Evolutionary conservation across 805 yeast genomes (phyloP), one percentile per base, ranked within the genome.

Genomic region (Candida railenensis): DNA sequence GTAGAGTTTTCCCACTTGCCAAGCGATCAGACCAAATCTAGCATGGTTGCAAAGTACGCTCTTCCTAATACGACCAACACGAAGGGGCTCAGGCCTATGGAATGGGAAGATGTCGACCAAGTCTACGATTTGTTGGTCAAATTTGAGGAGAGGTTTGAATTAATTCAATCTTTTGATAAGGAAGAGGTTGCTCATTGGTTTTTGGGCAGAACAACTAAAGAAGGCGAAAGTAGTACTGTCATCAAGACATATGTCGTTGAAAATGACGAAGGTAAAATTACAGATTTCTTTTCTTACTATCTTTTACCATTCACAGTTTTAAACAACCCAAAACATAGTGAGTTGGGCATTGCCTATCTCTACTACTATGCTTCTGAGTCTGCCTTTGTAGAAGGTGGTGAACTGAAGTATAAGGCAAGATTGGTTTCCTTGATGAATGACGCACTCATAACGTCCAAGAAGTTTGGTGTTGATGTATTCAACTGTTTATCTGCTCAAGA

Each of bases 401-500:
- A 76, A 8, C 58, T 59, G 15, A 58, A 65, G 22, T 71, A 88
- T 53, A 76, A 78, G 55, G 70, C 72, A 51, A 77, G 97, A 53
- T 74, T 94, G 53, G 69, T 66, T 21, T 66, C 72, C 3, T 70
- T 92, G 52, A 76, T 90, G 45, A 73, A 71, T 41, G 96, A 91
- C 57, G 90, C 94, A 1, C 75, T 91, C 47, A 78, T 92, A 44
- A 67, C 88, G 34, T 83, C 96, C 22, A 85, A 87, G 63, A 63
- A 72, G 37, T 66, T 74, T 42, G 77, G 77, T 21, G 88, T 87
- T 57, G 99, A 94, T 62, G 98, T 94, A 3, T 89, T 92, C 77
- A 94, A 94, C 63, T 96, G 97, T 8, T 74, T 94, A 51, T 82
- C 97, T 0, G 76, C 90, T 9, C 96, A 90, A 69, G 99, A 94